Base-by-base conservation (phyloP, 2,329 filamentous ascomycete species). In the Knoxdaviesia capensis region DNA sequence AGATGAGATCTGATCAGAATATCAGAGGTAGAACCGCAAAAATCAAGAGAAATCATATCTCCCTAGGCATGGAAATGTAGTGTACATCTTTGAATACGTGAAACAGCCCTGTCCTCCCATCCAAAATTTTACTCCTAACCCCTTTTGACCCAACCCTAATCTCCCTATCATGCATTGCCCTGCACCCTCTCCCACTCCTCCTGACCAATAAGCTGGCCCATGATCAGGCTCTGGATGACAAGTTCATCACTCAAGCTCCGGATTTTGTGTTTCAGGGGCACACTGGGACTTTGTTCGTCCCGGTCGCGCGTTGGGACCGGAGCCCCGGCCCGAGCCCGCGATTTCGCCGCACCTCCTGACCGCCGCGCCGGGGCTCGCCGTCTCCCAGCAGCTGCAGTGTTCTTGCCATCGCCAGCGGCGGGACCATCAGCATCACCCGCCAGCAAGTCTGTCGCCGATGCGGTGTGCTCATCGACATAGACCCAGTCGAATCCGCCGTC, bases 141-240 rank as follows among this genome's bases (percentile, higher is more conserved):
- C 20, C 20, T 20, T 20, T 20, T 20, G 20, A 20, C 20, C 20
- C 20, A 20, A 20, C 20, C 20, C 20, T 20, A 20, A 20, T 20
- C 20, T 20, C 20, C 20, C 20, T 20, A 20, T 20, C 20, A 20
- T 20, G 20, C 20, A 3, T 20, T 20, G 20, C 20, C 20, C 8
- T 35, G 31, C 7, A 44, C 37, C 6, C 36, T 30, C 34, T 41
- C 45, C 45, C 44, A 45, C 49, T 74, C 68, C 8, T 61, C 66
- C 40, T 74, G 70, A 47, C 83, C 78, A 41, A 86, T 71, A 49
- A 94, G 60, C 46, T 76, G 73, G 1, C 87, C 88, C 41, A 94
- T 57, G 48, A 98, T 94, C 45, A 96, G 63, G 56, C 86, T 94
- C 64, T 98, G 88, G 43, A 93, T 77, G 28, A 96, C 75, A 54